Evolutionary conservation across 2,329 filamentous ascomycete species (phyloP).

Genomic region (Coleophoma cylindrospora): DNA sequence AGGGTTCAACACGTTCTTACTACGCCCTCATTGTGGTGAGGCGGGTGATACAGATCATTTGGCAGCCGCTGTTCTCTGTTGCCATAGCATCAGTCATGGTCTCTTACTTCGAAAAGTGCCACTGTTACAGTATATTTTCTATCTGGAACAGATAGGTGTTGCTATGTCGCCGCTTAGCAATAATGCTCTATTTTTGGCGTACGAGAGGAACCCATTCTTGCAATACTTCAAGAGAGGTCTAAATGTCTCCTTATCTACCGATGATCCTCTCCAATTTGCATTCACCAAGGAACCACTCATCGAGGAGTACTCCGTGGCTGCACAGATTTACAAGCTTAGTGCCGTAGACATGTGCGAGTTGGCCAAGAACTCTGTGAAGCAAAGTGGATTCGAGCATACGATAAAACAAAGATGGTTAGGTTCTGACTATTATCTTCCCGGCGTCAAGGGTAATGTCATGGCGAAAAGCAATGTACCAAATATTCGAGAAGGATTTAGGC

Average conservation of each 20-base stretch:
- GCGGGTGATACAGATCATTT: conserved; percentile 96
- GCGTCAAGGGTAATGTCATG: conserved; percentile 83
- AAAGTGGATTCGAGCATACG: conserved; percentile 86
- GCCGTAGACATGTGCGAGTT: conserved; percentile 98
- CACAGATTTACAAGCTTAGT: conserved; percentile 96
- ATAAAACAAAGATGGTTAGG: conserved; percentile 94
- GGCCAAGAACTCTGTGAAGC: conserved; percentile 90
- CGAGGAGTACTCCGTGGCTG: conserved; percentile 95
- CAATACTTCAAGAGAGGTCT: conserved; percentile 92
- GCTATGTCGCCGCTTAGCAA: conserved; percentile 99
- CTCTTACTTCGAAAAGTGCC: conserved; percentile 90
- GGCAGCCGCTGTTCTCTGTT: conserved; percentile 84
- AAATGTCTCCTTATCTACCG: conserved; percentile 93
- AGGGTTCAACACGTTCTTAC: conserved; percentile 91
- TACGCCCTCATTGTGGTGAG: conserved; percentile 93
- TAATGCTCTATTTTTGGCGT: conserved; percentile 92
- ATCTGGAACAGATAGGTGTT: conserved; percentile 95
- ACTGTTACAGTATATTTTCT: conserved; percentile 93
- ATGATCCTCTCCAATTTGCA: conserved; percentile 95
- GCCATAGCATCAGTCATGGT: conserved; percentile 95
- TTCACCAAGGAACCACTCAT: conserved; percentile 98
- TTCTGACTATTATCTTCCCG: conserved; percentile 68
- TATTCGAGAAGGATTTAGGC: conserved; percentile 81
- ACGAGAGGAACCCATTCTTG: conserved; percentile 94
- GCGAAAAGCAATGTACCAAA: conserved; percentile 96